Evolutionary conservation across 768 basidiomycete species (phyloP).

Genomic region (Auricularia auricula-judae): DNA sequence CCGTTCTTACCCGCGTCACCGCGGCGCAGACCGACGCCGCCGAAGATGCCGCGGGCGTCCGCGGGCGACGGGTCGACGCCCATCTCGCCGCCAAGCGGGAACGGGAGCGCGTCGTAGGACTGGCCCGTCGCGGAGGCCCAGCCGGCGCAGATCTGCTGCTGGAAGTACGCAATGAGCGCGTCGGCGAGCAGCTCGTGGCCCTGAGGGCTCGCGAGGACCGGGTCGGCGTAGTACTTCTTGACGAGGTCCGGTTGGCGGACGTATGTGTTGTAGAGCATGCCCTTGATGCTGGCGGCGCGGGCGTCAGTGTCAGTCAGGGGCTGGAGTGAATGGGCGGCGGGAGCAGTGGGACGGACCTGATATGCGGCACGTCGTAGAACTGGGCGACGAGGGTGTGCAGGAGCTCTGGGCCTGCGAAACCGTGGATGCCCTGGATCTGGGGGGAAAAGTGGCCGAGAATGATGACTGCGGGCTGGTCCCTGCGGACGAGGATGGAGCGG

Average conservation of each 20-base stretch:
- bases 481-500: slow-evolving; percentile 81
- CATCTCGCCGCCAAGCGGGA: slow-evolving; percentile 26
- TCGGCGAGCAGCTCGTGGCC: slow-evolving; percentile 89
- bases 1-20: slow-evolving; percentile 34
- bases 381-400: slow-evolving; percentile 86
- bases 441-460: slow-evolving; percentile 94
- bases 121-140: slow-evolving; percentile 63
- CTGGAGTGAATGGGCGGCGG: background rate
- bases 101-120: slow-evolving; percentile 43
- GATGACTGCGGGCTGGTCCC: slow-evolving; percentile 84
- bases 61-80: slow-evolving; percentile 23
- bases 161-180: slow-evolving; percentile 82
- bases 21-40: slow-evolving; percentile 74
- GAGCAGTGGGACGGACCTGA: slow-evolving; percentile 35
- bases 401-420: slow-evolving; percentile 84
- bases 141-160: slow-evolving; percentile 76
- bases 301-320: background rate
- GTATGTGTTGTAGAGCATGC: slow-evolving; percentile 72
- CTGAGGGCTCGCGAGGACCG: slow-evolving; percentile 62
- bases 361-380: slow-evolving; percentile 94
- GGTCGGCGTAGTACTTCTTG: slow-evolving; percentile 68
- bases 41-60: slow-evolving; percentile 60
- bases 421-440: slow-evolving; percentile 65
- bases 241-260: slow-evolving; percentile 58
- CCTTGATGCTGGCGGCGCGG: slow-evolving; percentile 47